Conservation (phyloP, 495 filamentous ascomycete genomes). For the Thermothielavioides terrestris region DNA sequence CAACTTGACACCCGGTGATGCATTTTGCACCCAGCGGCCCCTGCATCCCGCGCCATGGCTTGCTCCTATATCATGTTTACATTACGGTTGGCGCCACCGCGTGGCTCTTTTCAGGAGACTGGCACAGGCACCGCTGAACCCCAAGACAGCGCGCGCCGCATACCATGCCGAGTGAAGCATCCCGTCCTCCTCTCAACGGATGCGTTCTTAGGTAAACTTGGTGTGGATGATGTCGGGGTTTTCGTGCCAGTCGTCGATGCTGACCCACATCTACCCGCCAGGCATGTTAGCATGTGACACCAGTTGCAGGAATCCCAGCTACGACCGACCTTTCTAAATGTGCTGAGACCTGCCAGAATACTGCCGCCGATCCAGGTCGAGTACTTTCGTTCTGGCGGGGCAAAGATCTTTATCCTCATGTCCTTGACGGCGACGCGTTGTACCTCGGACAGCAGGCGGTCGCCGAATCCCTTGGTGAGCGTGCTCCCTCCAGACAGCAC, state of each 20-base stretch:
- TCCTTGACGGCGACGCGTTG: constrained; percentile 91
- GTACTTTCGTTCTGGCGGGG: constrained; percentile 94
- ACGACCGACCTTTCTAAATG: constrained; percentile 85
- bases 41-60: no score
- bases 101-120: no score
- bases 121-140: no score
- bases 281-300: constrained; percentile 10
- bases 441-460: constrained; percentile 83
- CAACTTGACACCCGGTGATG: no score
- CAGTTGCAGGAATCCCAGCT: no score
- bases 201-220: constrained; percentile 69
- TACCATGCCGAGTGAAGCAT: no score
- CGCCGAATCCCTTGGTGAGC: constrained; percentile 81
- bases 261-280: constrained; percentile 85
- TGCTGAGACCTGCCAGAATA: constrained; percentile 93
- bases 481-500: constrained; percentile 94
- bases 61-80: no score
- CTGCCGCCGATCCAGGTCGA: constrained; percentile 98
- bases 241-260: constrained; percentile 98
- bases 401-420: constrained; percentile 98
- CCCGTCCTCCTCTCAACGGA: neutral
- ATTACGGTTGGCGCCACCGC: no score
- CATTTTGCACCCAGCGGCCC: no score
- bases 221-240: constrained; percentile 98
- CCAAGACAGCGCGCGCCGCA: no score